phyloP scores from a whole-genome alignment of 148 eudicot species.

The Heliosperma pusillum region DNA sequence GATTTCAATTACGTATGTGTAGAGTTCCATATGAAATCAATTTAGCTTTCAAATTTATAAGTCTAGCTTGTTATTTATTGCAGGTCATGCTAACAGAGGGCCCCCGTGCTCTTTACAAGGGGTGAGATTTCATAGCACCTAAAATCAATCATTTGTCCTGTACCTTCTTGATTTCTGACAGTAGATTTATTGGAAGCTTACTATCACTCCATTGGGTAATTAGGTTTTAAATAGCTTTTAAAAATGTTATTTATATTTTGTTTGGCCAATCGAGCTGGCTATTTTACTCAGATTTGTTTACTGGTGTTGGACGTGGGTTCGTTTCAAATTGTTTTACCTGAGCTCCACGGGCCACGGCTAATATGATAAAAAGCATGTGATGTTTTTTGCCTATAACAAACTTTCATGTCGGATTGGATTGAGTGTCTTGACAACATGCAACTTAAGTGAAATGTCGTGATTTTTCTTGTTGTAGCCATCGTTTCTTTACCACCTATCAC shows the following conservation, averaged over 20 bases:
- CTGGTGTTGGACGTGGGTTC: neutral
- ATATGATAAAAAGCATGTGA: neutral
- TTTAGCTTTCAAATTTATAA: conserved; percentile 1
- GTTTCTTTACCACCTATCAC: neutral
- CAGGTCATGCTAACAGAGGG: conserved; percentile 85
- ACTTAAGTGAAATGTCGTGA: neutral
- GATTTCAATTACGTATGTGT: no score
- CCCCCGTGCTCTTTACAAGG: conserved; percentile 82
- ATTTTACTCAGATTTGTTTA: neutral
- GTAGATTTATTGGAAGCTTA: neutral
- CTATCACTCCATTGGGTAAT: no score
- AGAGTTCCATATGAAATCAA: neutral
- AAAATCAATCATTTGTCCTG: neutral
- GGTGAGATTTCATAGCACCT: conserved; percentile 47
- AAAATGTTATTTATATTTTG: neutral
- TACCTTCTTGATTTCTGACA: neutral
- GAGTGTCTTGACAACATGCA: neutral
- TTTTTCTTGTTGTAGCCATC: neutral
- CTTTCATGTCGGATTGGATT: neutral
- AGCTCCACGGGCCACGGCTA: neutral
- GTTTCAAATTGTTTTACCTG: neutral
- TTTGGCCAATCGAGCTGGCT: neutral
- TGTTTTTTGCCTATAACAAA: neutral
- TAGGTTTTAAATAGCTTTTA: no score
- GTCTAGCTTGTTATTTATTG: conserved; percentile 18